Evolutionary conservation across 805 yeast genomes (phyloP), one percentile per base, ranked within the genome.

Genomic region (Lipomyces lipofer): DNA sequence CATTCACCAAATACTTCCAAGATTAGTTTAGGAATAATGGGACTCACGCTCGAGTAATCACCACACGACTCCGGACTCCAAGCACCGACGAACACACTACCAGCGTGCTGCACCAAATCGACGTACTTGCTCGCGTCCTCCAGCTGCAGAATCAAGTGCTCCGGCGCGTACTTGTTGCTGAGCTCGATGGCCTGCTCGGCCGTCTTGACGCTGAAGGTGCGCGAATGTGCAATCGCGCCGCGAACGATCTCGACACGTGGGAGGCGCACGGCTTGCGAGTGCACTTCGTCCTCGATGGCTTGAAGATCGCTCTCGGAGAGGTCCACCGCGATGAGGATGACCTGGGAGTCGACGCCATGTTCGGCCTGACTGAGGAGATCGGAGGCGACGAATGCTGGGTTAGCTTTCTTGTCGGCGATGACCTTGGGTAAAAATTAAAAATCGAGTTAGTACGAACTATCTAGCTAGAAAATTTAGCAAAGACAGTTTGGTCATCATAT

Each of bases 261-360:
- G 55, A 94, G 78, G 19, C 76, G 80, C 50, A 79, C 68, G 2
- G 98, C 97, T 73, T 94, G 99, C 52, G 73, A 75, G 64, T 87
- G 83, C 53, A 94, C 86, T 33, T 96, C 96, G 17, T 79, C 80
- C 66, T 94, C 95, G 60, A 94, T 81, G 48, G 78, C 84, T 27
- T 72, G 75, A 47, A 91, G 71, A 68, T 89, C 84, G 42, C 71
- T 71, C 8, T 76, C 74, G 8, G 81, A 73, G 73, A 92, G 77
- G 43, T 75, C 83, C 30, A 92, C 88, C 59, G 97, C 95, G 58
- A 92, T 77, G 67, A 94, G 78, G 53, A 94, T 86, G 30, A 94
- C 99, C 77, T 94, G 99, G 4, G 99, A 94, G 71, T 94, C 99
- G 54, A 91, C 81, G 63, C 99, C 99, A 70, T 94, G 99, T 75